Base-by-base conservation (phyloP, 495 filamentous ascomycete species). In the Annulohypoxylon bovei region DNA sequence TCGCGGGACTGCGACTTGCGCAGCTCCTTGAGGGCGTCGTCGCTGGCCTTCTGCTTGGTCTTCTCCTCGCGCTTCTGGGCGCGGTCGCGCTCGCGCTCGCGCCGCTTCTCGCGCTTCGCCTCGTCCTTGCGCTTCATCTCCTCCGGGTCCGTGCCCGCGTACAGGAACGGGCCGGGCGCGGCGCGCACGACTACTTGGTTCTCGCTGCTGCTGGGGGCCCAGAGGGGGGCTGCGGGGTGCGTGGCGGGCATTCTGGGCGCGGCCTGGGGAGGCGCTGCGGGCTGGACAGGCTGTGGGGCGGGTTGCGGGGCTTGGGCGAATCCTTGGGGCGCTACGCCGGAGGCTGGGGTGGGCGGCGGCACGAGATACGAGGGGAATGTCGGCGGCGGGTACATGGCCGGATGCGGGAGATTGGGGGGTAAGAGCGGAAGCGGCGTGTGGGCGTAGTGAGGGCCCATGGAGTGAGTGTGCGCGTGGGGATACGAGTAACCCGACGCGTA, bases 91-190 rank as follows among this genome's bases (percentile, higher is more conserved):
- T 65, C 64, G 6, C 70, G 70, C 52, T 72, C 53, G 1, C 39
- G 64, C 4, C 59, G 70, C 52, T 44, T 47, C 39, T 55, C 30
- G 23, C 70, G 70, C 6, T 39, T 25, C 49, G 68, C 70, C 7
- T 63, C 53, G 12, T 65, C 54, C 11, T 30, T 33, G 33, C 70
- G 70, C 60, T 68, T 53, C 20, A 68, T 20, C 18, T 68, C 59
- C 32, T 64, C 65, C 5, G 60, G 59, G 40, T 68, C 55, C 0
- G 39, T 14, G 25, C 65, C 16, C 16, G 22, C 27, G 54, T 72
- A 72, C 1, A 72, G 53, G 65, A 72, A 72, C 6, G 70, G 70
- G 18, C 70, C 64, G 1, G 70, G 70, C 0, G 70, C 49, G 0
- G 59, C 54, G 0, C 11, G 47, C 9, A 72, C 47, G 8, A 72